A percentile compares a stretch with the other conserved stretches of the same genome.
These are phyloP conservation scores for Solanum verrucosum DNA, from an alignment of 257 asterid genomes.

Conservation along the genomic window DNA sequence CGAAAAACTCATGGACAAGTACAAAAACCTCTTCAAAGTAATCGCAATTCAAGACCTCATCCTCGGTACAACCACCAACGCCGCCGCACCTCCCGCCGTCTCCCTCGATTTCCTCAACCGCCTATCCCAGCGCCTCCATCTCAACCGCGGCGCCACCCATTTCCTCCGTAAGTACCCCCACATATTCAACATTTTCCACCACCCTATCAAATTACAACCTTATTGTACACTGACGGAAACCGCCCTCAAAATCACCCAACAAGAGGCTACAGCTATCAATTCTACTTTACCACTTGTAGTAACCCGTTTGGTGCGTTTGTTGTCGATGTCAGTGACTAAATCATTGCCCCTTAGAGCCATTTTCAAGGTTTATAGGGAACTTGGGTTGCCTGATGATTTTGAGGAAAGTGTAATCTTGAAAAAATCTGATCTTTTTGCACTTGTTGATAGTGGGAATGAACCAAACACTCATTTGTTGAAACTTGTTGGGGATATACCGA, in stretches of 20 bases:
- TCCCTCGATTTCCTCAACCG: slow-evolving; percentile 78
- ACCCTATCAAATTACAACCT: slow-evolving; percentile 48
- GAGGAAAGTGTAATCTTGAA: slow-evolving; percentile 61
- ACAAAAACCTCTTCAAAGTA: slow-evolving; percentile 67
- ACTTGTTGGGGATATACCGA: slow-evolving; percentile 26
- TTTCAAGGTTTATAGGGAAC: slow-evolving; percentile 76
- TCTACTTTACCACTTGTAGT: slow-evolving; percentile 38
- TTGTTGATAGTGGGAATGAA: slow-evolving; percentile 49
- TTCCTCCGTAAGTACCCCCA: slow-evolving; percentile 83
- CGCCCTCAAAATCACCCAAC: slow-evolving; percentile 34
- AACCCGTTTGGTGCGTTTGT: slow-evolving; percentile 48
- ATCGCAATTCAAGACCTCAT: slow-evolving; percentile 72
- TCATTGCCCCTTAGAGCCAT: slow-evolving; percentile 69
- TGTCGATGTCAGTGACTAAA: slow-evolving; percentile 61
- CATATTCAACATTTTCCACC: slow-evolving; percentile 60
- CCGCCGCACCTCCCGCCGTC: slow-evolving; percentile 41
- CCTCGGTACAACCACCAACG: slow-evolving; percentile 29
- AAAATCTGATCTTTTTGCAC: slow-evolving; percentile 45
- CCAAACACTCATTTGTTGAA: slow-evolving; percentile 57
- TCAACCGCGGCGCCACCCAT: slow-evolving; percentile 70
- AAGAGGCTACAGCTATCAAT: slow-evolving; percentile 39
- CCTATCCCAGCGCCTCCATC: slow-evolving; percentile 74
- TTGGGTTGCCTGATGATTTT: slow-evolving; percentile 83
- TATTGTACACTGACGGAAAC: slow-evolving; percentile 48
- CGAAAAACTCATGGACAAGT: slow-evolving; percentile 78